Conservation (phyloP, 1,139 yeast species). For the Hansenula anomala region DNA sequence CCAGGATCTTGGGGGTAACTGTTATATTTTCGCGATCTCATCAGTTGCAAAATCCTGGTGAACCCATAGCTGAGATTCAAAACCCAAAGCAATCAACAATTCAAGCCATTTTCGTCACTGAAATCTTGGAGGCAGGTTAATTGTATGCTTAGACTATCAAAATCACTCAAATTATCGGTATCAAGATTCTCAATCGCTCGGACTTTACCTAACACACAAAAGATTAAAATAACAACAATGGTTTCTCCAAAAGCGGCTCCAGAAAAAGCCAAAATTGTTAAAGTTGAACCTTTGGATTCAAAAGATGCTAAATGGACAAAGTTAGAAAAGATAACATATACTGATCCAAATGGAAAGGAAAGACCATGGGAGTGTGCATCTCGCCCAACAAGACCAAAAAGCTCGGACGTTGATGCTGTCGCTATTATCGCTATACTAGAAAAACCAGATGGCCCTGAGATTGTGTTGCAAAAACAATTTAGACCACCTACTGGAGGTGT, state of each 20-base stretch:
- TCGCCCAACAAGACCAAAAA: conserved; percentile 69
- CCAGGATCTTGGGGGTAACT: too few relatives aligned
- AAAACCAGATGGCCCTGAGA: conserved; percentile 44
- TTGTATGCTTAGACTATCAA: neutral
- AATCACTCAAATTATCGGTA: neutral
- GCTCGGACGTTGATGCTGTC: conserved; percentile 79
- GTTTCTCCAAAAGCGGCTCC: conserved; percentile 27
- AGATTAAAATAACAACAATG: conserved; percentile 15
- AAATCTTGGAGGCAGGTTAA: neutral
- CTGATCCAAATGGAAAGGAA: conserved; percentile 57
- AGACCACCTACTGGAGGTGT: conserved; percentile 89
- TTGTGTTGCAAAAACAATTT: conserved; percentile 81
- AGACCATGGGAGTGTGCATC: conserved; percentile 89
- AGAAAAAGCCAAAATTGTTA: conserved; percentile 32
- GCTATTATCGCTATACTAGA: conserved; percentile 73
- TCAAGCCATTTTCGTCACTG: too few relatives aligned
- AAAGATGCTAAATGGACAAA: conserved; percentile 57
- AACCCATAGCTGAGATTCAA: too few relatives aligned
- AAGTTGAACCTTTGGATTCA: conserved; percentile 27
- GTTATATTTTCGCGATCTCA: too few relatives aligned
- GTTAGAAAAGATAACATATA: conserved; percentile 57
- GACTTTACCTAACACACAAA: too few relatives aligned
- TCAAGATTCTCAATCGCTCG: neutral
- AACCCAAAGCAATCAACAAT: too few relatives aligned
- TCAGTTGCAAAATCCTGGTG: too few relatives aligned